Evolutionary conservation across 169 alveolate species (phyloP), one percentile per base, ranked within the genome.

Genomic region (Eimeria tenella): DNA sequence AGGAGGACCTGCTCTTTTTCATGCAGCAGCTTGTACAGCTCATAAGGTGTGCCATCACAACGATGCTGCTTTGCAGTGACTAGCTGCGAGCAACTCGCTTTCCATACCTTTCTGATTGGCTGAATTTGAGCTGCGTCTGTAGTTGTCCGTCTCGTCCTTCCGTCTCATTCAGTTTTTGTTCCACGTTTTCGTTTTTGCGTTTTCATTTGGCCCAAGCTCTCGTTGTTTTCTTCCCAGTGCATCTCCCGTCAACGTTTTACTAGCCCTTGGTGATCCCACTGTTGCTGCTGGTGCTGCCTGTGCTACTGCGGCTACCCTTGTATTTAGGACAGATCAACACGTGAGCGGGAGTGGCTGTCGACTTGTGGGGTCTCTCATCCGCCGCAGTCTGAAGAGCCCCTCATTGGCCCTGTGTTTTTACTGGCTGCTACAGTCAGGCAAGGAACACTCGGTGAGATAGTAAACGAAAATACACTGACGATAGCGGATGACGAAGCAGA

Each of bases 1-100:
- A 23, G 4, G 56, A 31, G 63, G 84, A 74, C 60, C 4, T 74
- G 13, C 62, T 74, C 8, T 74, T 74, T 58, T 74, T 74, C 62
- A 74, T 74, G 84, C 84, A 74, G 84, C 84, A 74, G 84, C 84
- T 74, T 58, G 84, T 74, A 23, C 84, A 74, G 31, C 84, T 74
- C 84, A 74, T 74, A 25, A 10, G 84, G 84, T 74, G 17, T 5
- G 74, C 42, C 8, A 31, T 31, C 42, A 31, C 42, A 31, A 2
- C 4, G 4, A 31, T 31, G 0, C 4, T 31, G 42, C 0, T 31
- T 31, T 31, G 42, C 42, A 31, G 42, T 31, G 42, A 31, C 42
- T 31, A 31, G 42, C 42, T 31, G 42, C 42, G 42, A 31, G 42
- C 42, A 31, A 31, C 42, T 31, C 42, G 42, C 42, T 31, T 31